Evolutionary conservation across 2,329 filamentous ascomycete species (phyloP), one percentile per base, ranked within the genome.

Genomic region (Coniochaeta prunicola): DNA sequence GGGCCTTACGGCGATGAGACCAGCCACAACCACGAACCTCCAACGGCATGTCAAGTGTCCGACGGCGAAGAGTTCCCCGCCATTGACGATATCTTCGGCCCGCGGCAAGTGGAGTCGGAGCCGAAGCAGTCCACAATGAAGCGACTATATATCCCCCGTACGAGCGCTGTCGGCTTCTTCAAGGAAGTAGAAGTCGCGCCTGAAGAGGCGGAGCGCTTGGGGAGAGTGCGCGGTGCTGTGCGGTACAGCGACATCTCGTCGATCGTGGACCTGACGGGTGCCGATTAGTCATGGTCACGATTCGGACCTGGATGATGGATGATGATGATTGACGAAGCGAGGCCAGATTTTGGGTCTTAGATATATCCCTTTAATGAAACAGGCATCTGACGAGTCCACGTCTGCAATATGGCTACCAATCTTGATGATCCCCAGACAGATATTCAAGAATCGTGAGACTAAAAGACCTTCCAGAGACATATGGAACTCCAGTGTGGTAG

Each of bases 151-250:
- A 59, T 69, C 10, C 63, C 65, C 3, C 61, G 65, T 21, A 64
- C 59, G 3, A 68, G 66, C 45, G 64, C 63, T 5, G 36, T 60
- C n/a, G 69, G 69, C 3, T 71, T 62, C 60, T 67, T 70, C 48
- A 60, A 57, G 9, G 66, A 70, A 50, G 40, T 68, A 19, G 60
- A 65, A 42, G 65, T 68, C 55, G 58, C 63, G 10, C 61, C 58
- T 21, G 64, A 67, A 2, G 58, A 66, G 48, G 64, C 64, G 4
- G 64, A 66, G n/a, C 63, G 61, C 21, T 19, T 56, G 21, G 15
- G 33, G 2, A 55, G 54, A 42, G 12, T 24, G 34, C 19, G 33
- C 19, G 24, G 24, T 30, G 21, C 54, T 17, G 13, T 56, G 19
- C 17, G 33, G 34, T n/a, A 26, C 24, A 56, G 54, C 31, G 54